Conservation (phyloP, 495 filamentous ascomycete genomes). For the Podospora pseudocomata region DNA sequence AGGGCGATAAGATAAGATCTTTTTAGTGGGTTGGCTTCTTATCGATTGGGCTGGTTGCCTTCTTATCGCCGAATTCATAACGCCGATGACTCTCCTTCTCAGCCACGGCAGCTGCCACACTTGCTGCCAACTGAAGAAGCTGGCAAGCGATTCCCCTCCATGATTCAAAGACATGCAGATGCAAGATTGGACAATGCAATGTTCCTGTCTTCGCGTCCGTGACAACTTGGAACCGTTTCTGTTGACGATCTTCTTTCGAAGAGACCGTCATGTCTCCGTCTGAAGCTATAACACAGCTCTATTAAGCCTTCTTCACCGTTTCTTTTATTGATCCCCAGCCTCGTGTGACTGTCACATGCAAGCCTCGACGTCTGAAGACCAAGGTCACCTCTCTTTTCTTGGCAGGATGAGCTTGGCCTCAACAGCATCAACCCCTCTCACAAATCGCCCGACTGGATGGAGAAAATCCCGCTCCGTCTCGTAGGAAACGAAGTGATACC, state of each 20-base stretch:
- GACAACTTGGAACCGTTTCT: not conserved
- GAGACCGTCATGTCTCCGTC: not conserved
- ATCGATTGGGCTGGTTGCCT: not conserved
- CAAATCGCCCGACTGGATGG: not conserved
- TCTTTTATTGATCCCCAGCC: not conserved
- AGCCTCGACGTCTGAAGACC: not conserved
- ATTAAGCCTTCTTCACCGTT: not conserved
- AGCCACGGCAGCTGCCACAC: not conserved
- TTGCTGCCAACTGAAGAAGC: not conserved
- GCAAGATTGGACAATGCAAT: not conserved
- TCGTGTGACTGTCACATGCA: constrained; percentile 3
- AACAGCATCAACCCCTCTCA: not conserved
- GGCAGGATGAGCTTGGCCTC: constrained; percentile 7
- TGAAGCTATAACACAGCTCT: not conserved
- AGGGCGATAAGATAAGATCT: constrained; percentile 22
- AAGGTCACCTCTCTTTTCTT: not conserved
- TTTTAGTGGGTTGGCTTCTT: constrained; percentile 14
- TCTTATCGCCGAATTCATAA: not conserved
- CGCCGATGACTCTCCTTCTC: not conserved
- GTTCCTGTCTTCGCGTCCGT: not conserved
- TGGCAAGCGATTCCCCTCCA: not conserved
- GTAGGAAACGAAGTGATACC: not conserved
- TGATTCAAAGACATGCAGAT: not conserved
- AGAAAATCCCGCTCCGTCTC: not conserved
- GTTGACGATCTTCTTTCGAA: not conserved